A percentile compares a stretch with the other conserved stretches of the same genome.
These are phyloP conservation scores for Penicillium sp. DNA, from an alignment of 2,329 filamentous ascomycete species.

Conservation along the genomic window DNA sequence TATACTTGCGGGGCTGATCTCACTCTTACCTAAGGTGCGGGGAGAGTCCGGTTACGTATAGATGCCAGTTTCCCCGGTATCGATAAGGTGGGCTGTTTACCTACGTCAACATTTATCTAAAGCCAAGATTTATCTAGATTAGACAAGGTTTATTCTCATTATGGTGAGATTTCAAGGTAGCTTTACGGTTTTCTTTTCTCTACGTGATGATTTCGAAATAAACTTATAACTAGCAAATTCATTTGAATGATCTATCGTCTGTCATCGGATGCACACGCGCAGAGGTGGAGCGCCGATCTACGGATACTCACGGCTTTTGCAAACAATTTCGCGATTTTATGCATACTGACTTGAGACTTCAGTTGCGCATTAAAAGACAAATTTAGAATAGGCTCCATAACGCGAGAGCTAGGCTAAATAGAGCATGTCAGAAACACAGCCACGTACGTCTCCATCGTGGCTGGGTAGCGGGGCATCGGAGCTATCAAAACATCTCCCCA, in stretches of 20 bases:
- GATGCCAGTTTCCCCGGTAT: no score
- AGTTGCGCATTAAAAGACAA: not conserved
- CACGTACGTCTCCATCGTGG: slow-evolving; percentile 20
- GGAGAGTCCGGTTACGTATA: not conserved
- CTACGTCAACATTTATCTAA: no score
- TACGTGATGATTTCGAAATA: not conserved
- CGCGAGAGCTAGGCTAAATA: not conserved
- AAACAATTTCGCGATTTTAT: not conserved
- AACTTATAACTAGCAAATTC: not conserved
- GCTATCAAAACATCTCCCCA: slow-evolving; percentile 13
- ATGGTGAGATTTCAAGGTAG: no score
- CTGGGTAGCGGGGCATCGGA: slow-evolving; percentile 23
- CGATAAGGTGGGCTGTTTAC: no score
- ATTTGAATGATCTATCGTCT: not conserved
- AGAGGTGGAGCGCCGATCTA: not conserved
- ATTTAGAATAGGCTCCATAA: not conserved
- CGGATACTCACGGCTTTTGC: not conserved
- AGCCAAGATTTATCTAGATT: no score
- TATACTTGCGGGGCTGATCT: not conserved
- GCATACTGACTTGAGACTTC: not conserved
- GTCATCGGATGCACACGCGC: not conserved
- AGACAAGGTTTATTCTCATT: no score
- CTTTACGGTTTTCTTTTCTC: no score
- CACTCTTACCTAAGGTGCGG: not conserved
- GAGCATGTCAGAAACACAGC: slow-evolving; percentile 1